Percentiles rank a stretch among this genome's conserved stretches.
These are phyloP conservation scores for Saccharomycopsis synnaedendra DNA, from an alignment of 805 yeast genomes.

Conservation along the genomic window DNA sequence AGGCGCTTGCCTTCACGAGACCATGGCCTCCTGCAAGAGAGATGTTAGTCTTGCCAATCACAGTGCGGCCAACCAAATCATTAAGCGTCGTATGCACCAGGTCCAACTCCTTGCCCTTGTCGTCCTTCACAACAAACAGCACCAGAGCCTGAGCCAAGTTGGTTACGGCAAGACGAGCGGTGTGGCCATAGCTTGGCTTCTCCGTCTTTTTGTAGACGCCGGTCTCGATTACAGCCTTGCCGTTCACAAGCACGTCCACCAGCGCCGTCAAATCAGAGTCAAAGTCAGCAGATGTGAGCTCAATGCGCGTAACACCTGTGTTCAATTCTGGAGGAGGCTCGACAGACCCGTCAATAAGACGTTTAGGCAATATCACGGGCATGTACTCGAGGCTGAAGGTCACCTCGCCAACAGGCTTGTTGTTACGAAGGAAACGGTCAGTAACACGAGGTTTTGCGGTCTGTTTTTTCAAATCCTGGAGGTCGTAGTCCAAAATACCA, in stretches of 20 bases:
- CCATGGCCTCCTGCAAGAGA: slow-evolving; percentile 61
- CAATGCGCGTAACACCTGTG: slow-evolving; percentile 79
- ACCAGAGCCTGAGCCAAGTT: slow-evolving; percentile 65
- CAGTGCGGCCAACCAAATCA: slow-evolving; percentile 66
- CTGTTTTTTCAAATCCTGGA: slow-evolving; percentile 50
- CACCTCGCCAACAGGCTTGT: slow-evolving; percentile 71
- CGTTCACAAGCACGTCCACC: slow-evolving; percentile 62
- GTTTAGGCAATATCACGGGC: slow-evolving; percentile 57
- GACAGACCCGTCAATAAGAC: slow-evolving; percentile 64
- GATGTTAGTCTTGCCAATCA: slow-evolving; percentile 70
- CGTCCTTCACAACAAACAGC: slow-evolving; percentile 54
- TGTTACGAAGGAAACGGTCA: slow-evolving; percentile 63
- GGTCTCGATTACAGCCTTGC: slow-evolving; percentile 48
- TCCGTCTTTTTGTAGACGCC: slow-evolving; percentile 43
- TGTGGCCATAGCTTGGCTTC: slow-evolving; percentile 54
- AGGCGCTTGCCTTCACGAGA: slow-evolving; percentile 53
- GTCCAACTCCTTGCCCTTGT: slow-evolving; percentile 45
- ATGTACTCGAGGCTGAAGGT: slow-evolving; percentile 59
- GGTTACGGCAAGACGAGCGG: slow-evolving; percentile 55
- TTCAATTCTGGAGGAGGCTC: slow-evolving; percentile 86
- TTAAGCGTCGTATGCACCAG: slow-evolving; percentile 46
- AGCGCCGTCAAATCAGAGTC: slow-evolving; percentile 36
- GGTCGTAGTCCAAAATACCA: slow-evolving; percentile 66
- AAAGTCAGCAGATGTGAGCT: slow-evolving; percentile 30
- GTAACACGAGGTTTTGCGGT: slow-evolving; percentile 37